Evolutionary conservation across 768 basidiomycete genomes (phyloP), one percentile per base, ranked within the genome.

Genomic region (Mycena latifolia): DNA sequence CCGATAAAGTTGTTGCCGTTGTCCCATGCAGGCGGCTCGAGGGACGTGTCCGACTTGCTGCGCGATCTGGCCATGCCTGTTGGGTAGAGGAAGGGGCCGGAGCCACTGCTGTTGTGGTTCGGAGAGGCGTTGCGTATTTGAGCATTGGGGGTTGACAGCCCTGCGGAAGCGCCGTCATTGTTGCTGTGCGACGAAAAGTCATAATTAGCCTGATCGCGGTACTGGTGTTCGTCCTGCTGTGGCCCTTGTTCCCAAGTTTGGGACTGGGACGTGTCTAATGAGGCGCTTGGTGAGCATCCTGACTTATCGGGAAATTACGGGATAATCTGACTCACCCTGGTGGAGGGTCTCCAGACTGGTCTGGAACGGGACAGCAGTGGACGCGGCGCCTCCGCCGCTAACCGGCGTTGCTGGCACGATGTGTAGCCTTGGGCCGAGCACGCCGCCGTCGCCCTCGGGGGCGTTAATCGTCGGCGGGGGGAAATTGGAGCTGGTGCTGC

Each of bases 401-500:
- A 95, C 83, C 10, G 93, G 93, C 4, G 93, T 95, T 24, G 93
- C 92, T 45, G 93, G 93, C 9, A 94, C 92, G 66, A 95, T 89
- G 73, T 93, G 88, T 65, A 95, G 83, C 55, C 85, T 85, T 0
- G 91, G 92, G 0, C 90, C 88, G 54, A 81, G 77, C 59, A 78
- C 77, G 29, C 80, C 79, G 39, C 85, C 86, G 59, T 85, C 84
- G 45, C 86, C 89, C 4, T 86, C 85, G 83, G 89, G 39, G 74
- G 79, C 73, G 50, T 74, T 82, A 83, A 84, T 78, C 24, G 80
- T 78, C 11, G 79, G 78, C 1, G 78, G 76, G 33, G 72, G 41
- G 39, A 69, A 66, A 18, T 14, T 43, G 43, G 56, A 20, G 5
- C 51, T 20, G 3, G 55, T 7, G 22, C 28, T 56, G 11, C 46